Percentiles rank a stretch among this genome's conserved stretches.
Evolutionary conservation across 768 basidiomycete genomes (phyloP).

Genomic region (Podaxis mareebaensis): DNA sequence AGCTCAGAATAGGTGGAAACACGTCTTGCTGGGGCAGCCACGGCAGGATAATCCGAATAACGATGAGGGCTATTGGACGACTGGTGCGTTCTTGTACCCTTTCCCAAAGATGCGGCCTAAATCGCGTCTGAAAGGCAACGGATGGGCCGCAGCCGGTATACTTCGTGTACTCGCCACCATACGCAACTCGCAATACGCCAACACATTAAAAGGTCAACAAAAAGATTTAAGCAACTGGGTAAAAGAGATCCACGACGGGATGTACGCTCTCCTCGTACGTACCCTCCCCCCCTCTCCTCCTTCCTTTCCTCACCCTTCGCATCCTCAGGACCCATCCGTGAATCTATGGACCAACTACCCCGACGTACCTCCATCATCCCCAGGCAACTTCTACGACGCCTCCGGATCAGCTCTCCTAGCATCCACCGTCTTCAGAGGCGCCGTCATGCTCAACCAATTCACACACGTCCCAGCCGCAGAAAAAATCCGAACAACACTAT

Average conservation of each 20-base stretch:
- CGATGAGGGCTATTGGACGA: constrained; percentile 80
- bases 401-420: constrained; percentile 76
- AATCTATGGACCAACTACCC: constrained; percentile 75
- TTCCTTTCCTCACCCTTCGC: constrained; percentile 14
- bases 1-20: constrained; percentile 67
- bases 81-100: constrained; percentile 44
- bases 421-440: constrained; percentile 72
- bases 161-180: constrained; percentile 80
- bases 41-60: constrained; percentile 26
- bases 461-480: constrained; percentile 60
- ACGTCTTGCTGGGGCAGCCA: constrained; percentile 58
- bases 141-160: constrained; percentile 89
- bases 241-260: constrained; percentile 69
- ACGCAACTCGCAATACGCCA: constrained; percentile 55
- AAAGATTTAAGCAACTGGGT: constrained; percentile 65
- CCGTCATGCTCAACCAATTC: constrained; percentile 51
- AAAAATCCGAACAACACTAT: constrained; percentile 44
- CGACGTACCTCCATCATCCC: constrained; percentile 38
- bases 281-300: background rate
- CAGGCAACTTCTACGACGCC: constrained; percentile 67
- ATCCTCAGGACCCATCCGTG: constrained; percentile 37
- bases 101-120: background rate
- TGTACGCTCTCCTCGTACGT: constrained; percentile 63
- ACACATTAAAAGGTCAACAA: constrained; percentile 49
- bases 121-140: constrained; percentile 58